Percentiles rank a stretch among this genome's conserved stretches.
phyloP scores from a whole-genome alignment of 768 basidiomycete genomes.

The Pilatotrama ljubarskyi region DNA sequence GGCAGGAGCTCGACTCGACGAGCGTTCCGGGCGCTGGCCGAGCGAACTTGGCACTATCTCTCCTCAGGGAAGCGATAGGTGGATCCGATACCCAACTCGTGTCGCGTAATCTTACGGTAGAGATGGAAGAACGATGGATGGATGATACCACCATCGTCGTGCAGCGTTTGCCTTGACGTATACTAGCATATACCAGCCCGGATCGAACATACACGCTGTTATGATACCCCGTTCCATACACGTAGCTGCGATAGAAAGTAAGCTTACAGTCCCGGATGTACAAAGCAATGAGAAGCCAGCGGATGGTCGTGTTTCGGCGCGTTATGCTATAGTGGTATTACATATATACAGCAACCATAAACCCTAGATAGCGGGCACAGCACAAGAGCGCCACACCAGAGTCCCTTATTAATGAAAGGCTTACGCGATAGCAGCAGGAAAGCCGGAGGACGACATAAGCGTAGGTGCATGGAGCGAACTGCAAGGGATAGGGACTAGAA shows the following conservation, averaged over 20 bases:
- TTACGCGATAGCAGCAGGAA: not conserved
- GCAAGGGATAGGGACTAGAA: not conserved
- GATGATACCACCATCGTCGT: conserved; percentile 50
- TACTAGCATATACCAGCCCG: not conserved
- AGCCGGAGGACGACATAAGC: not conserved
- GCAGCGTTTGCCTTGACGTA: conserved; percentile 35
- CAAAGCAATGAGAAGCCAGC: not conserved
- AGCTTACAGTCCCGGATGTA: not conserved
- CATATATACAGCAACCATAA: conserved; percentile 7
- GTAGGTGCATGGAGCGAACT: not conserved
- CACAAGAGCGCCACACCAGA: not conserved
- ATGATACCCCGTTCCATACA: conserved; percentile 19
- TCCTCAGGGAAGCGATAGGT: conserved; percentile 46
- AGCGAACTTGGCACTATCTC: conserved; percentile 40
- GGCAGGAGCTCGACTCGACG: conserved; percentile 26
- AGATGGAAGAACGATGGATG: conserved; percentile 53
- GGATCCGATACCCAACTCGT: conserved; percentile 40
- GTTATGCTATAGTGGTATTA: conserved; percentile 1
- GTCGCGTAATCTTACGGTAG: conserved; percentile 48
- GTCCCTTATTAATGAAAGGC: conserved; percentile 1
- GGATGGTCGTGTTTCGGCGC: not conserved
- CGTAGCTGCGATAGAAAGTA: not conserved
- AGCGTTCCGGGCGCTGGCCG: conserved; percentile 15
- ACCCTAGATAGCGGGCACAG: conserved; percentile 9
- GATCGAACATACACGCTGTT: conserved; percentile 11